A percentile compares a stretch with the other conserved stretches of the same genome.
These are phyloP conservation scores for Hortiboletus campestris DNA, from an alignment of 768 basidiomycete species.

Conservation along the genomic window DNA sequence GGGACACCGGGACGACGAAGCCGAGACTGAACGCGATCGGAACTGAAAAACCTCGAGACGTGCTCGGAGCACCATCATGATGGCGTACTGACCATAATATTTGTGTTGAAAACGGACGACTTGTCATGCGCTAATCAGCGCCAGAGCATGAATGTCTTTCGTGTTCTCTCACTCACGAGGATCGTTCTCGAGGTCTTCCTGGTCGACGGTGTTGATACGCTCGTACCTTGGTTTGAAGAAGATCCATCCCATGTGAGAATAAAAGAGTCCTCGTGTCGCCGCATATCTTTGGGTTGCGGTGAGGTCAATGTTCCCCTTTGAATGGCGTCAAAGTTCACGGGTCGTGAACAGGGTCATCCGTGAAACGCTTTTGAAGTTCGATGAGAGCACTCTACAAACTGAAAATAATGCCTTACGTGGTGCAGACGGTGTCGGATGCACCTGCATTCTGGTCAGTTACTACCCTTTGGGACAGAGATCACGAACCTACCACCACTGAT, in stretches of 20 bases:
- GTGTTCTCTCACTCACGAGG: constrained; percentile 4
- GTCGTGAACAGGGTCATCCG: constrained; percentile 12
- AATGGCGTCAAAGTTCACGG: constrained; percentile 2
- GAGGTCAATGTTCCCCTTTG: neutral
- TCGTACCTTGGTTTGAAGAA: constrained; percentile 13
- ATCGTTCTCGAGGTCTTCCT: constrained; percentile 5
- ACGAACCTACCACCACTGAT: constrained; percentile 9
- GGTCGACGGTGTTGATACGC: constrained; percentile 4
- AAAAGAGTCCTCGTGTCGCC: constrained; percentile 6
- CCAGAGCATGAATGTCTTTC: neutral
- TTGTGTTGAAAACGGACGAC: constrained; percentile 11
- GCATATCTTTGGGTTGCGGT: constrained; percentile 3
- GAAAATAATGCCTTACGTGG: neutral
- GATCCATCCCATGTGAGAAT: constrained; percentile 13
- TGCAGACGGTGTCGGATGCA: constrained; percentile 12
- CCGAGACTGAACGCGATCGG: constrained; percentile 9
- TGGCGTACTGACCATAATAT: constrained; percentile 6
- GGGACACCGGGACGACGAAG: neutral
- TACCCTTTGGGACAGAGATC: neutral
- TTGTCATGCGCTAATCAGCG: neutral
- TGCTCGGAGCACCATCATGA: neutral
- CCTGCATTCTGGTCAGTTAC: neutral
- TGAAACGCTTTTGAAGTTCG: neutral
- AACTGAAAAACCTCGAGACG: constrained; percentile 1
- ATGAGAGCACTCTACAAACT: neutral